Base-by-base conservation (phyloP, 306 rosid species). In the Gleditsia sinensis region DNA sequence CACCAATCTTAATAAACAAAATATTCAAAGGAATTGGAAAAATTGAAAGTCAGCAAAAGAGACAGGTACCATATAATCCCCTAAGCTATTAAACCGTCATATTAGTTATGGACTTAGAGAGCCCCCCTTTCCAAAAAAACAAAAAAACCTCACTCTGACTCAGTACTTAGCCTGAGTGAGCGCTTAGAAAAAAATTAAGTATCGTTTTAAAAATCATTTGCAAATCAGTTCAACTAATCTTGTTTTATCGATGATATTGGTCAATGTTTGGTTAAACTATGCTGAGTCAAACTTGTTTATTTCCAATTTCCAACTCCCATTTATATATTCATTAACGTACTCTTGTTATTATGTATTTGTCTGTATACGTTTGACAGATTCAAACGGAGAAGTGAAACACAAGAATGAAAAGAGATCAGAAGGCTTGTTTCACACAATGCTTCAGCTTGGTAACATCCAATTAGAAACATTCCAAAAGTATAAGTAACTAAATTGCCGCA, bases 1-100 rank as follows among this genome's bases (percentile, higher is more conserved):
- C 36, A 61, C 37, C 76, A 69, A 77, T 33, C 71, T 40, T 53
- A 33, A 48, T 13, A 49, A 53, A 13, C 16, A 3, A 78, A 83
- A 64, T 62, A 56, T 74, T 78, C 70, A 74, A 78, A 82, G 65
- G 76, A 48, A 65, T 43, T 8, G 39, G 20, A 25, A 62, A 45
- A 56, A 40, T 28, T 67, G 7, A 48, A 30, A 23, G 54, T 70
- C 58, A 50, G 72, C 72, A 61, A 25, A 78, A 16, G 49, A 7
- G 43, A 16, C 53, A 68, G 60, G 59, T 51, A 34, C 9, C 50
- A 37, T 56, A 48, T 69, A 17, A 64, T 63, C 49, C 42, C 49
- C 42, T 23, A 17, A 64, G 78, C 78, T 43, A 71, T 53, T 30
- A 25, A 48, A n/a, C 66, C 48, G 30, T 9, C 56, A 2, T 4